phyloP scores from a whole-genome alignment of 192 early-diverging fungal genomes.

The Fimicolochytrium jonesii region DNA sequence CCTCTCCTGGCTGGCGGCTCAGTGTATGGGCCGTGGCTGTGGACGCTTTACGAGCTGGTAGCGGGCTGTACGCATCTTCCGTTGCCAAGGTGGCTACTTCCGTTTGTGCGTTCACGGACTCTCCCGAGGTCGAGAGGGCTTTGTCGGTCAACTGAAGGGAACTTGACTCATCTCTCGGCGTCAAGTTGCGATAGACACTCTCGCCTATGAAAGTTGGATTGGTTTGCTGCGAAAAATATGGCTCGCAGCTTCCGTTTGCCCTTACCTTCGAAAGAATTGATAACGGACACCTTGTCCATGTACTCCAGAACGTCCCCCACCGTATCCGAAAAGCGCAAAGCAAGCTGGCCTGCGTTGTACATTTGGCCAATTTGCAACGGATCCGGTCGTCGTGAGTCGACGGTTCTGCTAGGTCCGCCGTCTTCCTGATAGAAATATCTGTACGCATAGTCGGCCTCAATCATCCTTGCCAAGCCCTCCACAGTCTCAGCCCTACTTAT shows the following conservation, averaged over 20 bases:
- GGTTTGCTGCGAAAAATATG: no score
- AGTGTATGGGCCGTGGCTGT: no score
- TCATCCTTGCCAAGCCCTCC: slow-evolving; percentile 60
- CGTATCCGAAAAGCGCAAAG: slow-evolving; percentile 31
- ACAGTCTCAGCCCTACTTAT: slow-evolving; percentile 52
- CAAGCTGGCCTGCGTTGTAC: slow-evolving; percentile 35
- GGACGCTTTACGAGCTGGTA: no score
- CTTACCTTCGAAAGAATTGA: slow-evolving; percentile 31
- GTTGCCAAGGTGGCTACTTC: no score
- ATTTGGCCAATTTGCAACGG: slow-evolving; percentile 37
- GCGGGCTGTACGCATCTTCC: no score
- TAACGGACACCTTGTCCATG: slow-evolving; percentile 29
- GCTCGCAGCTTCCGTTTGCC: no score
- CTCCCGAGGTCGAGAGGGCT: no score
- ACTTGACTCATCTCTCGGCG: no score
- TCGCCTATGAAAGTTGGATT: slow-evolving; percentile 15
- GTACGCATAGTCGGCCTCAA: slow-evolving; percentile 68
- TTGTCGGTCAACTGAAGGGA: no score
- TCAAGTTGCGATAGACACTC: slow-evolving; percentile 12
- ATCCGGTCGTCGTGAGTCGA: no score
- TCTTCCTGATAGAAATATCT: slow-evolving; percentile 24
- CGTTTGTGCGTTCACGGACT: no score
- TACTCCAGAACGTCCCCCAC: slow-evolving; percentile 35
- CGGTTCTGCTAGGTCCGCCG: slow-evolving; percentile 5
- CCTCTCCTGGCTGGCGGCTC: no score